Percentiles rank a stretch among this genome's conserved stretches.
These are phyloP conservation scores for Thalassiosira mediterranea DNA, from an alignment of 352 stramenopile genomes.

Conservation along the genomic window DNA sequence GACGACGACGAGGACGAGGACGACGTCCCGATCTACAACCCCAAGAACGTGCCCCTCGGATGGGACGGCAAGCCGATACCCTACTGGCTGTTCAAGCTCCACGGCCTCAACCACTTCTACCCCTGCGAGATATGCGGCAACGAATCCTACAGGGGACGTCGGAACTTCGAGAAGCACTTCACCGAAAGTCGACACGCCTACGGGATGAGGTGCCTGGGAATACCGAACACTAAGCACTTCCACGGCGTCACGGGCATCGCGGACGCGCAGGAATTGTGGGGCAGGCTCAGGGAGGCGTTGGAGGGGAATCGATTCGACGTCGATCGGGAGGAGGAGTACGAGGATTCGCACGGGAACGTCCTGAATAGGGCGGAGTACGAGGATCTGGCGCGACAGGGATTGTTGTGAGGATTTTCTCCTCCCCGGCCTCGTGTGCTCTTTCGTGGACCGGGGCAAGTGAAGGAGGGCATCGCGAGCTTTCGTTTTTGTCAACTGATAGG, in stretches of 20 bases:
- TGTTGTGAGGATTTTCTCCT: conserved; percentile 84
- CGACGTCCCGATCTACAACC: conserved; percentile 98
- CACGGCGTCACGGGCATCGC: conserved; percentile 98
- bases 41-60: conserved; percentile 96
- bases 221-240: conserved; percentile 99
- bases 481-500: no score
- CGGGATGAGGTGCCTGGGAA: conserved; percentile 97
- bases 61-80: conserved; percentile 99
- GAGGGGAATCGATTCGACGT: conserved; percentile 92
- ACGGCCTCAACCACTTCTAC: conserved; percentile 98
- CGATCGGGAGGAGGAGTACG: conserved; percentile 90
- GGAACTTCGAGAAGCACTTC: conserved; percentile 97
- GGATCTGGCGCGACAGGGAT: conserved; percentile 95
- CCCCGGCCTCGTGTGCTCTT: not conserved
- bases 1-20: conserved; percentile 89
- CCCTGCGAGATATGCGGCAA: conserved; percentile 99
- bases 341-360: conserved; percentile 99
- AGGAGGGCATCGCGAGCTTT: no score
- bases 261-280: conserved; percentile 94
- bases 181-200: conserved; percentile 97
- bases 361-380: conserved; percentile 97
- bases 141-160: conserved; percentile 95
- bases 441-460: no score
- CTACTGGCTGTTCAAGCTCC: conserved; percentile 99
- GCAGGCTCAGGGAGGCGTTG: conserved; percentile 93